Evolutionary conservation across 2,329 filamentous ascomycete species (phyloP).

Genomic region (Clathrospora elynae): DNA sequence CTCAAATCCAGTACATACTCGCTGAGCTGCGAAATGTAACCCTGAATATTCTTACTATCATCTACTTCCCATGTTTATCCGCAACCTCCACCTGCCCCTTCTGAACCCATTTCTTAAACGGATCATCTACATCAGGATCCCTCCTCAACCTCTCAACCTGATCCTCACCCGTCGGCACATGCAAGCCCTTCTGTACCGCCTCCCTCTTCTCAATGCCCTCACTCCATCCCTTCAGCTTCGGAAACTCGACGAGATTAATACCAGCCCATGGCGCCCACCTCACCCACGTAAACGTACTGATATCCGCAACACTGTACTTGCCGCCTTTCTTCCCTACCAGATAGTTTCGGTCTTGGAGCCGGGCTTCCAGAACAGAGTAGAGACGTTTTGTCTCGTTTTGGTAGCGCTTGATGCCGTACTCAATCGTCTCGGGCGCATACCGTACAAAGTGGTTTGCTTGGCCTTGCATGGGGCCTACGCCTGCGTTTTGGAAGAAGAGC

Average conservation of each 20-base stretch:
- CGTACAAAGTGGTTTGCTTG: conserved; percentile 79
- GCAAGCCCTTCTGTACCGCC: conserved; percentile 62
- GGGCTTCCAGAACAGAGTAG: conserved; percentile 74
- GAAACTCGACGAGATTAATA: conserved; percentile 70
- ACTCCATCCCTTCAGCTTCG: conserved; percentile 60
- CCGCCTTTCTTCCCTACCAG: conserved; percentile 65
- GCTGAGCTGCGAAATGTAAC: too few species aligned
- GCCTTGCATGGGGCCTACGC: conserved; percentile 76
- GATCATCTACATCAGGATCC: conserved; percentile 30
- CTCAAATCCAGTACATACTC: too few species aligned
- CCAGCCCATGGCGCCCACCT: conserved; percentile 63
- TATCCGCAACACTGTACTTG: conserved; percentile 68
- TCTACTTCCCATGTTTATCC: conserved; percentile 22
- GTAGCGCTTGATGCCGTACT: conserved; percentile 80
- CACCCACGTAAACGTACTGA: conserved; percentile 77
- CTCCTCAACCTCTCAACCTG: conserved; percentile 30
- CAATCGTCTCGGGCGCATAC: conserved; percentile 78
- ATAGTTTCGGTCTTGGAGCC: conserved; percentile 61
- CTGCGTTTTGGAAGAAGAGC: conserved; percentile 72
- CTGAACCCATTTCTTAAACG: conserved; percentile 33
- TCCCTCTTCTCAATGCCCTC: conserved; percentile 39
- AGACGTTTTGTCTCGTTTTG: conserved; percentile 79
- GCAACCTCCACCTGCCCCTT: conserved; percentile 28
- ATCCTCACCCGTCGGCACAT: conserved; percentile 30
- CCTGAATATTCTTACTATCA: too few species aligned